These are phyloP conservation scores for Fusarium robinianum DNA, from an alignment of 2,329 filamentous ascomycete genomes.

Conservation along the genomic window DNA sequence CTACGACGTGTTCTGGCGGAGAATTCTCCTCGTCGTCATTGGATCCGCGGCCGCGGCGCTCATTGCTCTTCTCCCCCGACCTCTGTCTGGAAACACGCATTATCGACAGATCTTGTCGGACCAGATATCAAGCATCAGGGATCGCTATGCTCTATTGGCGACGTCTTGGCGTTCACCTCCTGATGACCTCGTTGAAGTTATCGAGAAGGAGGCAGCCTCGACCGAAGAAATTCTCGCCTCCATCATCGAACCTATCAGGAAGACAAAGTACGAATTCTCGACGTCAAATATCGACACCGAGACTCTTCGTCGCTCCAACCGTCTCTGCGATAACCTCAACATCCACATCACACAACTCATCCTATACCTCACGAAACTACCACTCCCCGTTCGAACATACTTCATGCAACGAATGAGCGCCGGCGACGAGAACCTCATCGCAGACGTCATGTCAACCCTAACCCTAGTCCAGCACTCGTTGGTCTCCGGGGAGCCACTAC, in stretches of 20 bases:
- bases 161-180: constrained; percentile 12
- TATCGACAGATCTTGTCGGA: constrained; percentile 12
- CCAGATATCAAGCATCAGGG: constrained; percentile 8
- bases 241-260: constrained; percentile 11
- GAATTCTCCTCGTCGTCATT: constrained; percentile 11
- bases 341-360: constrained; percentile 10
- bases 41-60: constrained; percentile 9
- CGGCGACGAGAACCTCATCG: constrained; percentile 3
- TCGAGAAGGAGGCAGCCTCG: constrained; percentile 8
- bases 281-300: constrained; percentile 11
- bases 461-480: constrained; percentile 12
- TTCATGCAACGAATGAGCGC: constrained; percentile 3
- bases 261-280: constrained; percentile 12
- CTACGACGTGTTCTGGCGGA: constrained; percentile 15
- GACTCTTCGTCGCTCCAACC: constrained; percentile 4
- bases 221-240: constrained; percentile 8
- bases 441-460: constrained; percentile 13
- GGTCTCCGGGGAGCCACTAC: constrained; percentile 12
- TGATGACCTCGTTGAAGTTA: constrained; percentile 6
- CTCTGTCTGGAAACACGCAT: constrained; percentile 14
- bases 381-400: background rate
- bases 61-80: constrained; percentile 13
- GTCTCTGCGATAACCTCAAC: constrained; percentile 14
- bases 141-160: constrained; percentile 12
- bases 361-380: background rate